Percentiles rank a stretch among this genome's conserved stretches.
Conservation (phyloP, 257 asterid genomes). For the Solanum pinnatisectum region DNA sequence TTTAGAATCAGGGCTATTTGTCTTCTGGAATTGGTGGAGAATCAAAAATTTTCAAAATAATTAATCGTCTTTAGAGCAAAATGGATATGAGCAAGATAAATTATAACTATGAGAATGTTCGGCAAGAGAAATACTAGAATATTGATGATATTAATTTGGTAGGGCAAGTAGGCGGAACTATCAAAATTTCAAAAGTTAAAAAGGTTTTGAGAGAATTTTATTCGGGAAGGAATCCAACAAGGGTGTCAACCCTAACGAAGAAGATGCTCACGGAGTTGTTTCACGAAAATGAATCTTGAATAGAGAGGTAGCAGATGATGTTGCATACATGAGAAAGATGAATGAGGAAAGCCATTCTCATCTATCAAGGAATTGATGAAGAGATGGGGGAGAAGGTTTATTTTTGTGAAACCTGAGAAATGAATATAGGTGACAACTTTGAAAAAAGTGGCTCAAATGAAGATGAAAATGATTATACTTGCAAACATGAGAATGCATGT, state of each 20-base stretch:
- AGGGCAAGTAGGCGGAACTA: not conserved
- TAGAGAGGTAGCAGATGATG: not conserved
- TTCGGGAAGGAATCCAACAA: not conserved
- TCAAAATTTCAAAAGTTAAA: not conserved
- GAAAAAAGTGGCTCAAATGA: not conserved
- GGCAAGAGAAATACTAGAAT: not conserved
- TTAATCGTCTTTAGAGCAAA: not conserved
- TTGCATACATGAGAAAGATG: not conserved
- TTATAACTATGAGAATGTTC: not conserved
- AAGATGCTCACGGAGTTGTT: not conserved
- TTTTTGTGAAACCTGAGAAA: not conserved
- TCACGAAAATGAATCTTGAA: not conserved
- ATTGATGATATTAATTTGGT: not conserved
- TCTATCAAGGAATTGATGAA: not conserved
- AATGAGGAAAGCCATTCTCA: not conserved
- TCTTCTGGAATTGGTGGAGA: not conserved
- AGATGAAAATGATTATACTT: not conserved
- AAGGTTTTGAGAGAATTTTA: not conserved
- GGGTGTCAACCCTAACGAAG: not conserved
- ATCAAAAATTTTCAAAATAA: not conserved
- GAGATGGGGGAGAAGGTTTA: not conserved
- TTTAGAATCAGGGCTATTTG: not conserved
- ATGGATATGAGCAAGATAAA: not conserved
- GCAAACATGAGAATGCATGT: not conserved
- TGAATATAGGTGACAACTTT: not conserved